Evolutionary conservation across 371 early-diverging fungal genomes (phyloP), one percentile per base, ranked within the genome.

Genomic region (Rhizopus stolonifer): DNA sequence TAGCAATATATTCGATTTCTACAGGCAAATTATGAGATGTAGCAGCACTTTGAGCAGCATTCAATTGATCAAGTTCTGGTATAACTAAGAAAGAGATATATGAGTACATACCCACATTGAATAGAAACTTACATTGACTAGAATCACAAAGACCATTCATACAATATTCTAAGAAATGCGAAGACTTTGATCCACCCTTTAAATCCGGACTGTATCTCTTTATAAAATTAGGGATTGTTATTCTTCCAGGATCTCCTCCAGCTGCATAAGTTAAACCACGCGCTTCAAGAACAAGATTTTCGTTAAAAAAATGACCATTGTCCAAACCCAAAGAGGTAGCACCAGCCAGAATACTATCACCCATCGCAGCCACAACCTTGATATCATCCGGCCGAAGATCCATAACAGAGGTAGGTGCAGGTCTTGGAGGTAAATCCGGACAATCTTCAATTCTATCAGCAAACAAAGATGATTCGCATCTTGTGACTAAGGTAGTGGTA

Each of bases 11-110:
- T 24, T 65, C 52, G 4, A 73, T 17, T 50, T 77, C 66, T 22
- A 49, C 39, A 2, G 67, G 51, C 26, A 77, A 56, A 31, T 73
- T 73, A 18, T 36, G 29, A 1, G 64, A 65, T 39, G 65, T 36
- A n/a, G 60, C 62, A 21, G 67, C 70, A 19, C 61, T 60, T 29
- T 62, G 55, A n/a, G 74, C 74, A n/a, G 62, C 67, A 50, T 73
- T 67, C 17, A 73, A 22, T 0, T 31, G 21, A 45, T 68, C 69
- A n/a, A 21, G n/a, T 2, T 46, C 2, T 10, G 64, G 58, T 22
- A 33, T 23, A 38, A 61, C 59, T 59, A 61, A 14, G 24, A 13
- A 13, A 9, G 8, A 24, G 5, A n/a, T n/a, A 5, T 4, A n/a
- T 8, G 4, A 4, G 6, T n/a, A 36, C 15, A 36, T 8, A 1